Base-by-base conservation (phyloP, 2,329 filamentous ascomycete genomes). In the Trichoderma afroharzianum region DNA sequence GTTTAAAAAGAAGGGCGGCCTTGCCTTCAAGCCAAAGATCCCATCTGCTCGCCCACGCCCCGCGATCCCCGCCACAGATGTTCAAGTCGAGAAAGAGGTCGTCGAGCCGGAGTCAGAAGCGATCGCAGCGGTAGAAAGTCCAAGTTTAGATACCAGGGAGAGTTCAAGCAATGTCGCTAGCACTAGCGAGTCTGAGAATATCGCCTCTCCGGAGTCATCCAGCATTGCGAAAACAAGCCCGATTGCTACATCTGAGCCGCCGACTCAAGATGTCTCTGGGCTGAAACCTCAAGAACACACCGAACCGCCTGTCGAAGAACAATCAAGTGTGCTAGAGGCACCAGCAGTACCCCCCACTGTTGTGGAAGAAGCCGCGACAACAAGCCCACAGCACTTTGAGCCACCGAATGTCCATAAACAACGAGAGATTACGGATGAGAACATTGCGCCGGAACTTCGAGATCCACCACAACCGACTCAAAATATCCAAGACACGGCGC, bases 11-110 rank as follows among this genome's bases (percentile, higher is more conserved):
- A 84, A 86, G 76, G 85, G 84, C 77, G 85, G 85, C 75, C 82
- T 85, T 71, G 85, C 85, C 82, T 93, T 94, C 83, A 92, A 92
- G 79, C 91, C 91, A 58, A 93, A 92, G 82, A 88, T 88, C 74
- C 88, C 88, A 36, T 79, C 82, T 39, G 84, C 85, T 74, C 88
- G 90, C 77, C 85, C 86, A 72, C 83, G 85, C 71, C 78, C 79
- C 73, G 83, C 84, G 74, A 81, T 83, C 70, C 79, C 83, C 72
- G 76, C 79, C 71, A 78, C 81, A 71, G 68, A 74, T 39, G 58
- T 66, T 9, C 18, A 72, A 28, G 63, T 71, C 39, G 62, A 70
- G 28, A 73, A 70, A 58, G 36, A 53, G 15, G 50, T 69, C 32
- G 24, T 63, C 63, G 70, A 71, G 55, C 26, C 57, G 21, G 63